Conservation (phyloP, 2,329 filamentous ascomycete species). For the Fusarium sp. region DNA sequence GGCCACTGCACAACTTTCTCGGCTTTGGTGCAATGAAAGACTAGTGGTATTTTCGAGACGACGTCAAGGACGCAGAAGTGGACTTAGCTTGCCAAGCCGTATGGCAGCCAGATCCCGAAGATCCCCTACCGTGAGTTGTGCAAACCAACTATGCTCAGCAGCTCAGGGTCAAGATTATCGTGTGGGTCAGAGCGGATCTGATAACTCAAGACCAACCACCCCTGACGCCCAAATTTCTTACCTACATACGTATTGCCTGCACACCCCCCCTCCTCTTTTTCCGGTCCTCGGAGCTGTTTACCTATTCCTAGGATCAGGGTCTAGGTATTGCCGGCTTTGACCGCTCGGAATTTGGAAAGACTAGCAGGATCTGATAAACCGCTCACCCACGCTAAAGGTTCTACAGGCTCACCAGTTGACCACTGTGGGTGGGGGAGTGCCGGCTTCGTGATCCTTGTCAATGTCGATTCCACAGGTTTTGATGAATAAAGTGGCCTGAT, state of each 20-base stretch:
- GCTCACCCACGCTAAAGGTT: slow-evolving; percentile 6
- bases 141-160: slow-evolving; percentile 12
- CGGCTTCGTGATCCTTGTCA: neutral
- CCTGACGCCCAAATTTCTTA: neutral
- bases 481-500: neutral
- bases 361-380: slow-evolving; percentile 35
- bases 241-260: neutral
- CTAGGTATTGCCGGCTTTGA: neutral
- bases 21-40: neutral
- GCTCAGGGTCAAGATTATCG: slow-evolving; percentile 12
- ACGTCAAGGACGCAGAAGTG: slow-evolving; percentile 12
- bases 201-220: slow-evolving; percentile 33
- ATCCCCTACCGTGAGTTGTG: slow-evolving; percentile 12
- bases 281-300: slow-evolving; percentile 24
- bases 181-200: slow-evolving; percentile 39
- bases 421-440: neutral
- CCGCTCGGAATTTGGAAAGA: neutral
- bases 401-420: neutral
- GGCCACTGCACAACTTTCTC: neutral
- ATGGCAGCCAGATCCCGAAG: neutral
- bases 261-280: slow-evolving; percentile 5
- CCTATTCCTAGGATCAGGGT: neutral
- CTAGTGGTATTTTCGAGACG: slow-evolving; percentile 2
- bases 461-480: neutral
- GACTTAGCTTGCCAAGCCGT: slow-evolving; percentile 6